These are phyloP conservation scores for Hymenoscyphus repandus DNA, from an alignment of 2,329 filamentous ascomycete genomes.

Conservation along the genomic window DNA sequence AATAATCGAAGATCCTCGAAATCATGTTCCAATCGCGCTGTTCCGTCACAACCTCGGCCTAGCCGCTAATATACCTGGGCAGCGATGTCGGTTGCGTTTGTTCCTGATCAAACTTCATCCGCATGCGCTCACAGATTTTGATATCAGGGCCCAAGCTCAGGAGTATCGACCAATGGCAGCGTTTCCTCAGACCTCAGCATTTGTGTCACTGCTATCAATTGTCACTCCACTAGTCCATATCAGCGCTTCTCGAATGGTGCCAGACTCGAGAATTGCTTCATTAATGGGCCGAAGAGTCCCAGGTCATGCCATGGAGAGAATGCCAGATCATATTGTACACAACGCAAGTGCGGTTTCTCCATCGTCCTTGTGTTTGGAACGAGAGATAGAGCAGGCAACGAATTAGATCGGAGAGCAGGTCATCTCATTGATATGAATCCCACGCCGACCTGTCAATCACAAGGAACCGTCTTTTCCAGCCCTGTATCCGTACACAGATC, in stretches of 20 bases:
- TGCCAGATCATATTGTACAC: not conserved
- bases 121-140: not conserved
- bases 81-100: slow-evolving; percentile 6
- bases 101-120: not conserved
- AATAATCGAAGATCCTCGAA: not conserved
- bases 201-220: slow-evolving; percentile 7
- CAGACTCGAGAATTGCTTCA: not conserved
- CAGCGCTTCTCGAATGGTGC: not conserved
- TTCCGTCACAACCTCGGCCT: no score
- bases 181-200: slow-evolving; percentile 9
- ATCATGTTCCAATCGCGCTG: no score
- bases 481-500: slow-evolving; percentile 10
- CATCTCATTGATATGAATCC: slow-evolving; percentile 6
- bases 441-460: slow-evolving; percentile 6
- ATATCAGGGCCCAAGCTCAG: slow-evolving; percentile 3
- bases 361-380: not conserved
- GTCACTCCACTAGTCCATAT: slow-evolving; percentile 1
- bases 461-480: not conserved
- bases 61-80: not conserved
- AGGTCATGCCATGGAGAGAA: not conserved
- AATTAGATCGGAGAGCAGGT: slow-evolving; percentile 9
- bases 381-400: slow-evolving; percentile 1
- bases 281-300: not conserved
- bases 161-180: not conserved
- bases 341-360: slow-evolving; percentile 2